A percentile compares a stretch with the other conserved stretches of the same genome.
These are phyloP conservation scores for Capronia epimyces DNA, from an alignment of 2,329 filamentous ascomycete genomes.

Conservation along the genomic window DNA sequence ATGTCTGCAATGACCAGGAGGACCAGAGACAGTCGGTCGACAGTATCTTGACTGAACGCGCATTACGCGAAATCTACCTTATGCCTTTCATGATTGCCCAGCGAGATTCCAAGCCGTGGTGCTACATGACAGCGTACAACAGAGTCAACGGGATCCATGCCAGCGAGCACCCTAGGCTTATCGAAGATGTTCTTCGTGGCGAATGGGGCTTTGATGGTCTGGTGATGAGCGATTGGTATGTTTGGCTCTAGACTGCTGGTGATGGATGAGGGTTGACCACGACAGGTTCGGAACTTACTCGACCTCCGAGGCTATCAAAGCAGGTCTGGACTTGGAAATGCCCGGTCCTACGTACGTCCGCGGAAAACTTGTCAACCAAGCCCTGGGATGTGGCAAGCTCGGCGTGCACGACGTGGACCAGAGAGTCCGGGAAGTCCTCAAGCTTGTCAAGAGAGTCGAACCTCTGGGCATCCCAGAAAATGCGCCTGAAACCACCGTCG, in stretches of 20 bases:
- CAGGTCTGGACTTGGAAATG: constrained; percentile 46
- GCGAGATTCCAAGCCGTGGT: constrained; percentile 50
- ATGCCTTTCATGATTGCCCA: constrained; percentile 59
- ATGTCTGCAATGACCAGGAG: constrained; percentile 46
- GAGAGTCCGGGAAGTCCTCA: constrained; percentile 53
- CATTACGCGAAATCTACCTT: constrained; percentile 59
- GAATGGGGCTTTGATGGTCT: constrained; percentile 46
- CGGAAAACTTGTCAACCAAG: constrained; percentile 38
- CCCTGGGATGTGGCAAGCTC: constrained; percentile 53
- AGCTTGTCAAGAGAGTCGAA: constrained; percentile 55
- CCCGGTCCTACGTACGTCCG: constrained; percentile 44
- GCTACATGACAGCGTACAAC: constrained; percentile 57
- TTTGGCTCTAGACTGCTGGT: background rate
- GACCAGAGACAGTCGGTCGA: constrained; percentile 42
- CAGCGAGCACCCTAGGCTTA: constrained; percentile 40
- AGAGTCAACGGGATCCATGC: constrained; percentile 49
- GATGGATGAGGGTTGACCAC: background rate
- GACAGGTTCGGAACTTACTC: constrained; percentile 45
- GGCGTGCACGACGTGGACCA: constrained; percentile 52
- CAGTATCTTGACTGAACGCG: constrained; percentile 46
- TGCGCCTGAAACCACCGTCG: constrained; percentile 49
- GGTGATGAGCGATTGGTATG: constrained; percentile 45
- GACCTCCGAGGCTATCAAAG: constrained; percentile 41
- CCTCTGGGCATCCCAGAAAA: constrained; percentile 52
- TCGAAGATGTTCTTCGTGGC: constrained; percentile 41